A percentile compares a stretch with the other conserved stretches of the same genome.
Evolutionary conservation across 768 basidiomycete species (phyloP).

Genomic region (Mycena kentingensis): DNA sequence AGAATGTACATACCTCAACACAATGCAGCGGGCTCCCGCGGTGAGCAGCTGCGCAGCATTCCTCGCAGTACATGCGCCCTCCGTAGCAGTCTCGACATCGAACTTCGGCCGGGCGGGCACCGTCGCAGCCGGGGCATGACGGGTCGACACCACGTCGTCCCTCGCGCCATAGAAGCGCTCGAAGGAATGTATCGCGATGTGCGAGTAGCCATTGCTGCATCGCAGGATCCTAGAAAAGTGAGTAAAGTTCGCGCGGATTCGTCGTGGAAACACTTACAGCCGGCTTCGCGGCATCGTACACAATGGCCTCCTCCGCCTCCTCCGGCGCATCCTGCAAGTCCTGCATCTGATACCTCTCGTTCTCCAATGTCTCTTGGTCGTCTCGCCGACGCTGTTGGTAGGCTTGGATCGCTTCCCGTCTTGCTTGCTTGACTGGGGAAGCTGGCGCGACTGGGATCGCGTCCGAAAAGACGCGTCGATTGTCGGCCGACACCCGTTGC

Average conservation of each 20-base stretch:
- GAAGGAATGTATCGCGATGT: background rate
- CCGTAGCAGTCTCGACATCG: constrained; percentile 17
- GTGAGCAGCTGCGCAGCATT: constrained; percentile 12
- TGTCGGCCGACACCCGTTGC: background rate
- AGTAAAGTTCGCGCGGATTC: too few species aligned
- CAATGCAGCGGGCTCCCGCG: constrained; percentile 8
- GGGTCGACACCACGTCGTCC: background rate
- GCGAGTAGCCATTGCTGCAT: background rate
- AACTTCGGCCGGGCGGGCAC: background rate
- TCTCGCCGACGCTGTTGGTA: background rate
- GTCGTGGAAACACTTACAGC: too few species aligned
- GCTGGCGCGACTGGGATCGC: background rate
- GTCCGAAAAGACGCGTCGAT: background rate
- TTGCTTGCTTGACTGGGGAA: constrained; percentile 2
- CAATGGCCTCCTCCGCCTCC: too few species aligned
- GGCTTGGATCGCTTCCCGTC: background rate
- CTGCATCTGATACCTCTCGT: too few species aligned
- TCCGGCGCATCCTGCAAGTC: too few species aligned
- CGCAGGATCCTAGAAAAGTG: background rate
- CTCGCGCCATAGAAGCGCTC: background rate
- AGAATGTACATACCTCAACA: constrained; percentile 15
- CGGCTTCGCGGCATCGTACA: too few species aligned
- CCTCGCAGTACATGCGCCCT: constrained; percentile 6
- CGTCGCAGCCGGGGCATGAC: background rate
- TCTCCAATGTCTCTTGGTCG: background rate